Percentiles rank a stretch among this genome's conserved stretches.
These are phyloP conservation scores for Phaeosphaeriaceae sp. DNA, from an alignment of 2,329 filamentous ascomycete species.

Conservation along the genomic window DNA sequence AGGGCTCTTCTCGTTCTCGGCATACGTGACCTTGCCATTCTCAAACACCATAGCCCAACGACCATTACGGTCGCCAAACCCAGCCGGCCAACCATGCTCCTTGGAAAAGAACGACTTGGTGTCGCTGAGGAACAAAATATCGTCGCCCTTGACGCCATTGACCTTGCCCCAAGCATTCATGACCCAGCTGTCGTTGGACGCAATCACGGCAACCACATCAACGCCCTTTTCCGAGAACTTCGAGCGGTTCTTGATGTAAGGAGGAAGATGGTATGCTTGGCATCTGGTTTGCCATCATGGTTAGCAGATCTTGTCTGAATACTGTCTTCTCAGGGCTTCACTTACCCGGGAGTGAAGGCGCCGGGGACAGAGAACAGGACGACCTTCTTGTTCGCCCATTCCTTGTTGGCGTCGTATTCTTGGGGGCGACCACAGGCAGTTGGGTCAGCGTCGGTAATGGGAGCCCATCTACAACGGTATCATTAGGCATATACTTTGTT, in stretches of 20 bases:
- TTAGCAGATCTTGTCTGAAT: background rate
- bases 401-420: constrained; percentile 79
- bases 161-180: constrained; percentile 93
- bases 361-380: constrained; percentile 73
- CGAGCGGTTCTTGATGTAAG: constrained; percentile 77
- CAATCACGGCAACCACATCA: constrained; percentile 80
- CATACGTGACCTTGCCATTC: constrained; percentile 81
- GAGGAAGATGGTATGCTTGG: constrained; percentile 79
- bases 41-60: constrained; percentile 81
- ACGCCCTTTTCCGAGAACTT: constrained; percentile 79
- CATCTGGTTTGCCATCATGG: constrained; percentile 73
- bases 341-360: constrained; percentile 27
- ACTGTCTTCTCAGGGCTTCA: background rate
- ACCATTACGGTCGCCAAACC: constrained; percentile 72
- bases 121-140: constrained; percentile 80
- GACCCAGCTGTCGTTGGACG: constrained; percentile 84
- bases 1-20: constrained; percentile 70
- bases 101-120: constrained; percentile 75
- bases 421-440: constrained; percentile 79
- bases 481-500: background rate
- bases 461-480: constrained; percentile 67
- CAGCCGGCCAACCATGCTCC: constrained; percentile 75
- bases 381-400: constrained; percentile 74
- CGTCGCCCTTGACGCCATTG: constrained; percentile 75
- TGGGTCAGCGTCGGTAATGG: constrained; percentile 74